Conservation (phyloP, 257 asterid genomes). For the Nicotiana knightiana region DNA sequence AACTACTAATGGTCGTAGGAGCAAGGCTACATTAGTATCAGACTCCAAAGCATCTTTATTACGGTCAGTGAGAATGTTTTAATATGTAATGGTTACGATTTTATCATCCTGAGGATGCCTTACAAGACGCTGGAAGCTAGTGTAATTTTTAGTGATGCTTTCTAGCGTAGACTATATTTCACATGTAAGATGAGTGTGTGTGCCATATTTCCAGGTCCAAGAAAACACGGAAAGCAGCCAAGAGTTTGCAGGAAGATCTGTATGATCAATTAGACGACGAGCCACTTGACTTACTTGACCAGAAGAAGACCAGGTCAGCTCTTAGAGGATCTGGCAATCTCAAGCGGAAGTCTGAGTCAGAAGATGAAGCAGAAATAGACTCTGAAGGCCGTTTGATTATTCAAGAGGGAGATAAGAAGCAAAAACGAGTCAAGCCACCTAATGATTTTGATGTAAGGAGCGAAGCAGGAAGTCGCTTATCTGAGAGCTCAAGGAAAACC, state of each 20-base stretch:
- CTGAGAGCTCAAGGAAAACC: conserved; percentile 39
- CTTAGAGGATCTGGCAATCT: conserved; percentile 55
- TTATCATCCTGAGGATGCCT: not conserved
- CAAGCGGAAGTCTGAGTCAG: conserved; percentile 53
- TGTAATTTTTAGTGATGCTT: not conserved
- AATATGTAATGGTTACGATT: not conserved
- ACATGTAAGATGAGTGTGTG: not conserved
- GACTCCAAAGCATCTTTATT: conserved; percentile 50
- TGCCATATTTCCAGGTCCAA: conserved; percentile 43
- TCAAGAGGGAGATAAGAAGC: conserved; percentile 38
- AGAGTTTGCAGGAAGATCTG: conserved; percentile 79
- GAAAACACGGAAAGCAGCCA: conserved; percentile 47
- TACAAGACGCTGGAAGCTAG: not conserved
- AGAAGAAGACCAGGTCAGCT: conserved; percentile 68
- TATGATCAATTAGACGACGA: conserved; percentile 76
- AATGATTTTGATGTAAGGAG: conserved; percentile 43
- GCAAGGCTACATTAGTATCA: conserved; percentile 35
- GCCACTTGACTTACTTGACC: conserved; percentile 89
- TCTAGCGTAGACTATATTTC: not conserved
- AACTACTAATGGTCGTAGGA: conserved; percentile 38
- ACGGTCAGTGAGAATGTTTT: conserved; percentile 40
- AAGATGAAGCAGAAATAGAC: conserved; percentile 73
- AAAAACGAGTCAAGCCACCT: conserved; percentile 31
- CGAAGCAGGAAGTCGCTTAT: conserved; percentile 43
- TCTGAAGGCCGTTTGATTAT: conserved; percentile 77